These are phyloP conservation scores for Neocallimastix lanati DNA, from an alignment of 192 early-diverging fungal genomes.

Conservation along the genomic window DNA sequence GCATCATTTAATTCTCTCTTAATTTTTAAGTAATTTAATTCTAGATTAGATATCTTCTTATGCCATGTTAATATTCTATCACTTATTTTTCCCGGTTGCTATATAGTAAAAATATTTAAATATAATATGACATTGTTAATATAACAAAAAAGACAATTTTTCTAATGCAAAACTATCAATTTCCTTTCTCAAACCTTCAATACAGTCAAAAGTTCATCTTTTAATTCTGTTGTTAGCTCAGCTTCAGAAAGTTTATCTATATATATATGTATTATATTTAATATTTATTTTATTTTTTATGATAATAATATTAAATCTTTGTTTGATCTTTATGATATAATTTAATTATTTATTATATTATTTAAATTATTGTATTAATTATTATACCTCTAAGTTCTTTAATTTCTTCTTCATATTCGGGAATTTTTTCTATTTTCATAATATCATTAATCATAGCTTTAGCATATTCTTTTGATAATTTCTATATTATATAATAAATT, in stretches of 20 bases:
- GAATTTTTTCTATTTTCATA: slow-evolving; percentile 9
- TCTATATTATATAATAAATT: too few relatives aligned
- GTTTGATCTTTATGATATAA: slow-evolving; percentile 2
- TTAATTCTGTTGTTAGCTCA: slow-evolving; percentile 2
- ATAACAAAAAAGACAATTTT: too few relatives aligned
- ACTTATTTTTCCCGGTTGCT: not conserved
- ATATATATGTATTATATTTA: too few relatives aligned
- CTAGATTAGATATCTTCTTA: slow-evolving; percentile 13
- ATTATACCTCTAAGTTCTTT: not conserved
- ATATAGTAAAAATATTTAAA: too few relatives aligned
- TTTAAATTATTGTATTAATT: slow-evolving; percentile 1
- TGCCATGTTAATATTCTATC: slow-evolving; percentile 25
- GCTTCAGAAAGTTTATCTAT: slow-evolving; percentile 14
- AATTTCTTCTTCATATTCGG: slow-evolving; percentile 5
- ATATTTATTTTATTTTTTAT: not conserved
- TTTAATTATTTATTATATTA: slow-evolving; percentile 3
- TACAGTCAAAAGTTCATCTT: slow-evolving; percentile 15
- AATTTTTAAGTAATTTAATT: slow-evolving; percentile 13
- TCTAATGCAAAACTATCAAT: too few relatives aligned
- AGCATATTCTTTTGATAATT: not conserved
- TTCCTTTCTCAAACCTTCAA: slow-evolving; percentile 1
- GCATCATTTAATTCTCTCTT: slow-evolving; percentile 14
- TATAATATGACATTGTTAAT: too few relatives aligned
- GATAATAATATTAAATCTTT: not conserved
- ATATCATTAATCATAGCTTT: not conserved